phyloP scores from a whole-genome alignment of 176 grass and related monocot species.

The Coix lacrymajobi region DNA sequence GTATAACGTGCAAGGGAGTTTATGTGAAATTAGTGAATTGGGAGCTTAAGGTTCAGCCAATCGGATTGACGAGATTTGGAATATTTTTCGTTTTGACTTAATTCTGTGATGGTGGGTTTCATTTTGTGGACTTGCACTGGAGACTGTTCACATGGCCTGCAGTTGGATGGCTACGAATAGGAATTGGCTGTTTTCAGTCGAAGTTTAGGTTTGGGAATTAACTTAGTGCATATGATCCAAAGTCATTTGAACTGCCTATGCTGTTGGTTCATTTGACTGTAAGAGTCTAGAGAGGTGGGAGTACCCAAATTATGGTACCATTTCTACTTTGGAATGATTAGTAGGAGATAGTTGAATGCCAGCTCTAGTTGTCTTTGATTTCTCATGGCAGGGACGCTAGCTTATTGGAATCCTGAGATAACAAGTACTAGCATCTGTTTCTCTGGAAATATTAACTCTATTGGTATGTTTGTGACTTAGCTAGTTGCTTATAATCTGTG shows the following conservation, averaged over 20 bases:
- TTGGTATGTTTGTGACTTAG: not conserved
- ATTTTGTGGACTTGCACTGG: not conserved
- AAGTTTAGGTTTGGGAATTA: not conserved
- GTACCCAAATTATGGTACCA: not conserved
- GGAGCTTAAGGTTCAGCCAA: not conserved
- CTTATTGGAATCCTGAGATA: not conserved
- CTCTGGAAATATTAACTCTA: not conserved
- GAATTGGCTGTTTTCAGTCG: not conserved
- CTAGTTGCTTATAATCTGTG: slow-evolving; percentile 5
- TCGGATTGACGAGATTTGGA: not conserved
- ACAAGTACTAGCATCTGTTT: not conserved
- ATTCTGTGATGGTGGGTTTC: not conserved
- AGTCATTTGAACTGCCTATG: not conserved
- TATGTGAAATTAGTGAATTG: not conserved
- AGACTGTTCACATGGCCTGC: not conserved
- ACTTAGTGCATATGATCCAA: not conserved
- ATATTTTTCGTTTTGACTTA: not conserved
- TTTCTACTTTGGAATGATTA: not conserved
- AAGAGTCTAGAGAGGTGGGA: not conserved
- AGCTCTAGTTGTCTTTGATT: not conserved
- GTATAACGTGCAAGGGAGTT: not conserved
- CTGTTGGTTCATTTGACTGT: not conserved
- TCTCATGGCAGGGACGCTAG: not conserved
- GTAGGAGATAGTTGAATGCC: not conserved
- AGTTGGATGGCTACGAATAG: not conserved